These are phyloP conservation scores for Paramecium tetraurelia DNA, from an alignment of 73 alveolate genomes.

Conservation along the genomic window DNA sequence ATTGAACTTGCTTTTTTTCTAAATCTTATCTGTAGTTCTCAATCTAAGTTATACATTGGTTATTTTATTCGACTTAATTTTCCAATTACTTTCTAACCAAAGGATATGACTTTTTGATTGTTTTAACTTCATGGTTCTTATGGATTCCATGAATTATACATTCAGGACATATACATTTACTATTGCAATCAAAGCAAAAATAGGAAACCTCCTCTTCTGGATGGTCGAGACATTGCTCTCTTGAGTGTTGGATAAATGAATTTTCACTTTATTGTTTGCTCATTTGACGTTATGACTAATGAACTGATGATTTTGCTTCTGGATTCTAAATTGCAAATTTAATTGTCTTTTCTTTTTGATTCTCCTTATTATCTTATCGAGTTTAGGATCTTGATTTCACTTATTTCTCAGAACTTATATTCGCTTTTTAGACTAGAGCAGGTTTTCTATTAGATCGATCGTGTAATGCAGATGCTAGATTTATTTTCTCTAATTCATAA, in stretches of 20 bases:
- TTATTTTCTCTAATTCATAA: constrained; percentile 45
- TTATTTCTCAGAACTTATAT: neutral
- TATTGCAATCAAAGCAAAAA: constrained; percentile 45
- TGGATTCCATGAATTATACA: constrained; percentile 62
- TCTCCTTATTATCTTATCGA: neutral
- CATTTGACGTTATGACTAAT: neutral
- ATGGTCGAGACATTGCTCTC: constrained; percentile 29
- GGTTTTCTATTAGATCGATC: constrained; percentile 3
- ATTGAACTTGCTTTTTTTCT: neutral
- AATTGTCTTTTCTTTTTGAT: neutral
- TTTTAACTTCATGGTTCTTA: constrained; percentile 58
- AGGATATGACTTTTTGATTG: constrained; percentile 61
- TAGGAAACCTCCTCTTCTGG: constrained; percentile 52
- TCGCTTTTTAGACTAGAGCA: neutral
- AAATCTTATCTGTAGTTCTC: constrained; percentile 8
- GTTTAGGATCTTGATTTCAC: neutral
- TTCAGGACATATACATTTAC: constrained; percentile 61
- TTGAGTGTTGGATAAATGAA: constrained; percentile 12
- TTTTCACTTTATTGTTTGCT: constrained; percentile 36
- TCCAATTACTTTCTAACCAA: constrained; percentile 22
- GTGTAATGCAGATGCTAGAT: neutral
- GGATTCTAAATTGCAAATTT: neutral
- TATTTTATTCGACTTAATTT: neutral
- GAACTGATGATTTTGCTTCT: neutral
- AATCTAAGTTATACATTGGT: neutral